These are phyloP conservation scores for Ploettnerulaceae sp. DNA, from an alignment of 2,329 filamentous ascomycete genomes.

Conservation along the genomic window DNA sequence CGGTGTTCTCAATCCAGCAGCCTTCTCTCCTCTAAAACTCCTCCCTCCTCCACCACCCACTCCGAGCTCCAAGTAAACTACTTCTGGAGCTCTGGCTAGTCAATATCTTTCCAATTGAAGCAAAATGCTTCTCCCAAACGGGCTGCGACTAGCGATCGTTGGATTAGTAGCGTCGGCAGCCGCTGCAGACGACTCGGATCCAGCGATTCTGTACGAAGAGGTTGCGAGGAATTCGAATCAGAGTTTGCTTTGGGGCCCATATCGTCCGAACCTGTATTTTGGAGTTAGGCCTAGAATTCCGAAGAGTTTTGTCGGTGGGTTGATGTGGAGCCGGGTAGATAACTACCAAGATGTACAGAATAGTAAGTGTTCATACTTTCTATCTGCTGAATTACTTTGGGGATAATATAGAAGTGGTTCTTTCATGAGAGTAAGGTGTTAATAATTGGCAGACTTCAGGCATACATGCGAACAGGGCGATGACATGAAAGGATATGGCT, in stretches of 20 bases:
- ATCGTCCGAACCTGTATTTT: slow-evolving; percentile 91
- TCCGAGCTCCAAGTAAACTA: slow-evolving; percentile 16
- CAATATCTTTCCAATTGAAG: slow-evolving; percentile 15
- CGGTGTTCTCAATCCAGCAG: slow-evolving; percentile 26
- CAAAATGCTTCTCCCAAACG: slow-evolving; percentile 22
- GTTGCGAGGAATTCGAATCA: slow-evolving; percentile 57
- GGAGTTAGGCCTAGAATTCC: slow-evolving; percentile 78
- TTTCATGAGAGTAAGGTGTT: slow-evolving; percentile 3
- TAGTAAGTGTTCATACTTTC: slow-evolving; percentile 49
- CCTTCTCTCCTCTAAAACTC: slow-evolving; percentile 1
- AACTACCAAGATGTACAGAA: slow-evolving; percentile 69
- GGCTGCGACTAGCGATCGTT: slow-evolving; percentile 20
- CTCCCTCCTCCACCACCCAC: not conserved
- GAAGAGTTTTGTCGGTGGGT: slow-evolving; percentile 72
- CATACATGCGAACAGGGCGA: slow-evolving; percentile 96
- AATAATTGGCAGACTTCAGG: slow-evolving; percentile 61
- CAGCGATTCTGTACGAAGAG: slow-evolving; percentile 33
- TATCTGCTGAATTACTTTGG: not conserved
- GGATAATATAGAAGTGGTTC: not conserved
- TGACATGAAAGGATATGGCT: slow-evolving; percentile 91
- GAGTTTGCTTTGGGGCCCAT: slow-evolving; percentile 91
- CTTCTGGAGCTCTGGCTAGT: slow-evolving; percentile 24
- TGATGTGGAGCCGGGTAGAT: slow-evolving; percentile 88
- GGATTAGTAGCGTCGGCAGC: slow-evolving; percentile 6
- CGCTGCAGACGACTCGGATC: slow-evolving; percentile 29